These are phyloP conservation scores for Hanseniaspora clermontiae DNA, from an alignment of 805 yeast genomes.

Conservation along the genomic window DNA sequence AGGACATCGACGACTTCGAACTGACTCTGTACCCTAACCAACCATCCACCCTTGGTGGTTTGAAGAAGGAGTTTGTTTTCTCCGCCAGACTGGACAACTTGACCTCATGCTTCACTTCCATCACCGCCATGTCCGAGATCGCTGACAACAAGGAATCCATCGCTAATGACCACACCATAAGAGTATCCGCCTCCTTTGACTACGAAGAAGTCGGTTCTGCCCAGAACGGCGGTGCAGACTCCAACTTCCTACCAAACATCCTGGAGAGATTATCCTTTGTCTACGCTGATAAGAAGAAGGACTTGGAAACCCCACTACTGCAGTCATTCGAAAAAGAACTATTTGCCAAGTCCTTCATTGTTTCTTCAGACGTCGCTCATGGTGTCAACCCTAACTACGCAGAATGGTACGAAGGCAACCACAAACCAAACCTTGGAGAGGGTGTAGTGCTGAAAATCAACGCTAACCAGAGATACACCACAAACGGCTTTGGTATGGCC, in stretches of 20 bases:
- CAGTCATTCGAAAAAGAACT: slow-evolving; percentile 38
- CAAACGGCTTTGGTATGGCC: slow-evolving; percentile 82
- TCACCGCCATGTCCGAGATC: slow-evolving; percentile 53
- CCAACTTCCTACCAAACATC: slow-evolving; percentile 74
- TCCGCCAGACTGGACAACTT: slow-evolving; percentile 86
- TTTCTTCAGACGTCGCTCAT: slow-evolving; percentile 94
- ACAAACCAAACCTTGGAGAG: slow-evolving; percentile 66
- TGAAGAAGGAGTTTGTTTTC: slow-evolving; percentile 80
- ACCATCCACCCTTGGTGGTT: slow-evolving; percentile 71
- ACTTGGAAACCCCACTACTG: slow-evolving; percentile 22
- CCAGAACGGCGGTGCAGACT: slow-evolving; percentile 94
- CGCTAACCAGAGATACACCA: slow-evolving; percentile 90
- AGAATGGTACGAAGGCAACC: slow-evolving; percentile 59
- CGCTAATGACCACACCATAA: slow-evolving; percentile 43
- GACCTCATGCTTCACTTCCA: slow-evolving; percentile 73
- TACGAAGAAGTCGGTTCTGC: slow-evolving; percentile 93
- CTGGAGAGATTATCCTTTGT: slow-evolving; percentile 51
- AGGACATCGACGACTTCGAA: slow-evolving; percentile 78
- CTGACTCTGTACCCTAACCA: slow-evolving; percentile 76
- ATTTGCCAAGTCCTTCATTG: slow-evolving; percentile 65
- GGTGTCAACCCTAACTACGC: slow-evolving; percentile 91
- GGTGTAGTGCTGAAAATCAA: slow-evolving; percentile 92
- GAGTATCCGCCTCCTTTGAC: slow-evolving; percentile 73
- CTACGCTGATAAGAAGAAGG: slow-evolving; percentile 29
- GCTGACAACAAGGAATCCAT: slow-evolving; percentile 29